Percentiles rank a stretch among this genome's conserved stretches.
These are phyloP conservation scores for Colletotrichum sojae DNA, from an alignment of 2,329 filamentous ascomycete species.

Conservation along the genomic window DNA sequence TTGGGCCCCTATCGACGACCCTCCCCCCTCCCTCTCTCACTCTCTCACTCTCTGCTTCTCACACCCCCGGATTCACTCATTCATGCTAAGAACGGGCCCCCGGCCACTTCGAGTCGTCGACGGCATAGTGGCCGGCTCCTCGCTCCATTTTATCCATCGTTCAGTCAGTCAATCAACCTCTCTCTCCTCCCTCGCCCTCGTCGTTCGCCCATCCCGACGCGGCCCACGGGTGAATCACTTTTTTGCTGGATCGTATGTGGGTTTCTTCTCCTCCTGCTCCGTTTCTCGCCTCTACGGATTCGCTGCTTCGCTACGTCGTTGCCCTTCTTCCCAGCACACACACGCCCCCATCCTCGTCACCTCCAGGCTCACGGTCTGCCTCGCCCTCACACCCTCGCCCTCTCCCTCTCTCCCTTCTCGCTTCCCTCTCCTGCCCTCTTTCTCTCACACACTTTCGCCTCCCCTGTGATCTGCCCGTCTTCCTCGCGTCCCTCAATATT, in stretches of 20 bases:
- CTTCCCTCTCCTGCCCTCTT: constrained; percentile 37
- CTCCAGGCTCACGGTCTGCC: constrained; percentile 13
- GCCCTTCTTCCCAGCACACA: constrained; percentile 9
- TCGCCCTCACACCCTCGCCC: constrained; percentile 17
- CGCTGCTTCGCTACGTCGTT: neutral
- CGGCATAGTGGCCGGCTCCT: constrained; percentile 40
- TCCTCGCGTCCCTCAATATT: constrained; percentile 28
- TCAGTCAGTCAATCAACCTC: constrained; percentile 35
- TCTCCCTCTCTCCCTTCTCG: constrained; percentile 16
- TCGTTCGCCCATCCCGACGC: constrained; percentile 39
- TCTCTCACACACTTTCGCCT: no score
- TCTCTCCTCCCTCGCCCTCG: constrained; percentile 26
- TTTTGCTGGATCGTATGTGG: constrained; percentile 38
- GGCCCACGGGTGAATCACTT: constrained; percentile 36
- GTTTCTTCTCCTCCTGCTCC: constrained; percentile 22
- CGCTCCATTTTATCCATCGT: constrained; percentile 39
- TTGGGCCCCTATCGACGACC: constrained; percentile 52
- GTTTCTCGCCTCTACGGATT: constrained; percentile 3
- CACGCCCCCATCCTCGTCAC: constrained; percentile 13
- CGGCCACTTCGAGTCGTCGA: constrained; percentile 35
- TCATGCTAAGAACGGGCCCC: constrained; percentile 52
- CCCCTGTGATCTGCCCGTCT: constrained; percentile 14
- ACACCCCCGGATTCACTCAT: constrained; percentile 49
- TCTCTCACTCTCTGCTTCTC: constrained; percentile 44
- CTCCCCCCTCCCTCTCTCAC: constrained; percentile 34